Evolutionary conservation across 495 filamentous ascomycete genomes (phyloP).

Genomic region (Trichoderma reesei): DNA sequence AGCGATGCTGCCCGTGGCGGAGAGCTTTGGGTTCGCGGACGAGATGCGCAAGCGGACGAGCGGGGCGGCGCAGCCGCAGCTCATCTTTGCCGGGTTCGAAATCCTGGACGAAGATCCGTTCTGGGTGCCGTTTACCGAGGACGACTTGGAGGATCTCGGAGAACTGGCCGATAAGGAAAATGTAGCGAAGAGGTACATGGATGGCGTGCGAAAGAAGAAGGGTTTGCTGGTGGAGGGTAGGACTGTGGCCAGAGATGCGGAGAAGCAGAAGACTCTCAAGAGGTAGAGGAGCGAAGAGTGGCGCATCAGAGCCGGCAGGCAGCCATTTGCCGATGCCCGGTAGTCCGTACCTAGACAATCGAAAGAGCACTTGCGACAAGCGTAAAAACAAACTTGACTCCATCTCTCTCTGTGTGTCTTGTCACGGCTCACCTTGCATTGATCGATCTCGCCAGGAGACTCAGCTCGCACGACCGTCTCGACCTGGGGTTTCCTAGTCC

Average conservation of each 20-base stretch:
- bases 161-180: constrained; percentile 90
- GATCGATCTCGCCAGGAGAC: not conserved
- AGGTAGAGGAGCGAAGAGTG: constrained; percentile 38
- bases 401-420: not conserved
- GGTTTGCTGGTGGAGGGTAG: constrained; percentile 73
- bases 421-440: not conserved
- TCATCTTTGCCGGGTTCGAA: constrained; percentile 88
- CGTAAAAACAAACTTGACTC: not conserved
- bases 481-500: not conserved
- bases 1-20: constrained; percentile 77
- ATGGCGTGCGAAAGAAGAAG: constrained; percentile 73
- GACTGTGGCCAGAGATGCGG: constrained; percentile 65
- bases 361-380: not conserved
- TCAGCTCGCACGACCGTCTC: not conserved
- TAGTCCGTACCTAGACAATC: not conserved
- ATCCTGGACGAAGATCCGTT: constrained; percentile 88
- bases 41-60: constrained; percentile 93
- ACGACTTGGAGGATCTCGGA: constrained; percentile 91
- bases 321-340: not conserved
- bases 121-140: constrained; percentile 95
- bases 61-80: constrained; percentile 80
- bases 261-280: constrained; percentile 99
- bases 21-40: constrained; percentile 90
- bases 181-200: constrained; percentile 93
- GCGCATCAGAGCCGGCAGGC: not conserved